Evolutionary conservation across 306 rosid species (phyloP), one percentile per base, ranked within the genome.

Genomic region (Cicer yamashitae): DNA sequence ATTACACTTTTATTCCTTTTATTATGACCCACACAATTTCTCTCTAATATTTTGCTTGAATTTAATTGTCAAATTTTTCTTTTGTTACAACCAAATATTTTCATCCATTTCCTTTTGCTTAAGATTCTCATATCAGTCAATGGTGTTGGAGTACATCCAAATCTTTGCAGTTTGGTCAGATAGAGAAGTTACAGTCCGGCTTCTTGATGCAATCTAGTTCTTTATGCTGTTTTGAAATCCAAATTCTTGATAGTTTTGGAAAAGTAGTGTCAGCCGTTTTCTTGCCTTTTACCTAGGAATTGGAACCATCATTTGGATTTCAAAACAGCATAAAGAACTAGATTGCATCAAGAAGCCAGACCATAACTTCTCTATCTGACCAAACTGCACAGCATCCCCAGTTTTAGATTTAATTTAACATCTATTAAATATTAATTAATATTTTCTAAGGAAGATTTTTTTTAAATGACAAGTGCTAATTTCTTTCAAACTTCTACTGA

Each of bases 231-330:
- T 58, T 39, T 41, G 45, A n/a, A 61, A 61, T 38, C 45, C 17
- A 11, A 66, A 48, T 25, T 25, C 34, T 25, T 60, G 46, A 51
- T 73, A 56, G 39, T 77, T 25, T 25, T 25, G 34, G 4, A 25
- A 25, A 25, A 25, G 34, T 25, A 25, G 34, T 25, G 34, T 25
- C 34, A 25, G 4, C 34, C 34, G 34, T 25, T 18, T 8, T 56
- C 39, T 56, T 56, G 48, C 15, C 73, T 65, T n/a, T 39, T 52
- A 18, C n/a, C 45, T 72, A 17, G 41, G 76, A 72, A 10, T 30
- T 41, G 72, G 47, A 67, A 77, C 39, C 57, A 77, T 51, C 46
- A 60, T 48, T 66, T 11, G 17, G 45, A 38, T 61, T 61, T n/a
- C 45, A 41, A 39, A 58, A 58, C 59, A 63, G 41, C 30, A 58